Conservation (phyloP, 108 stramenopile species). For the Stephanodiscus triporus region DNA sequence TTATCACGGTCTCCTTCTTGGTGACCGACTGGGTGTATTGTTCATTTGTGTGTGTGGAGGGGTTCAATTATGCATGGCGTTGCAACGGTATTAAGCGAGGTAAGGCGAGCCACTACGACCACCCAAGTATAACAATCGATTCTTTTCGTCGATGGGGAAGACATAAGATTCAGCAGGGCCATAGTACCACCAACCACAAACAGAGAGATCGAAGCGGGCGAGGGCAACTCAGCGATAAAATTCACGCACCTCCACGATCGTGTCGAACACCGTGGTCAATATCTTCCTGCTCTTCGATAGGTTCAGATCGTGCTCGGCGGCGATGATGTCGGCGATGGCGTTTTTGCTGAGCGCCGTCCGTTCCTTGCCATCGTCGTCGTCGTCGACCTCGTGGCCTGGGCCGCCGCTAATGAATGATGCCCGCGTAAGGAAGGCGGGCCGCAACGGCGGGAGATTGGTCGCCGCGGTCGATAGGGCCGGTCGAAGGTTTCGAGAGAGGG, state of each 20-base stretch:
- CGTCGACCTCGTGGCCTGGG: background rate
- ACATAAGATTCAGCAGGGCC: too few relatives aligned
- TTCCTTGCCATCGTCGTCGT: background rate
- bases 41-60: too few relatives aligned
- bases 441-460: background rate
- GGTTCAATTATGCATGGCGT: too few relatives aligned
- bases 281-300: background rate
- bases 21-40: background rate
- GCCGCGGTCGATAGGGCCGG: slow-evolving; percentile 6
- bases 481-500: slow-evolving; percentile 1
- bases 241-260: slow-evolving; percentile 1
- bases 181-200: too few relatives aligned
- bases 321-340: background rate
- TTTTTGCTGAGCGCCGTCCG: background rate
- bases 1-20: background rate
- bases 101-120: too few relatives aligned
- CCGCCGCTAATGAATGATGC: background rate
- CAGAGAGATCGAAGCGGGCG: too few relatives aligned
- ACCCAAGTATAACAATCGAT: too few relatives aligned
- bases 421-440: background rate
- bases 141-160: too few relatives aligned
- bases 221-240: too few relatives aligned
- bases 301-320: background rate
- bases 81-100: too few relatives aligned
- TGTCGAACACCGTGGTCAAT: background rate